phyloP scores from a whole-genome alignment of 148 eudicot species.

The Euryodendron excelsum region DNA sequence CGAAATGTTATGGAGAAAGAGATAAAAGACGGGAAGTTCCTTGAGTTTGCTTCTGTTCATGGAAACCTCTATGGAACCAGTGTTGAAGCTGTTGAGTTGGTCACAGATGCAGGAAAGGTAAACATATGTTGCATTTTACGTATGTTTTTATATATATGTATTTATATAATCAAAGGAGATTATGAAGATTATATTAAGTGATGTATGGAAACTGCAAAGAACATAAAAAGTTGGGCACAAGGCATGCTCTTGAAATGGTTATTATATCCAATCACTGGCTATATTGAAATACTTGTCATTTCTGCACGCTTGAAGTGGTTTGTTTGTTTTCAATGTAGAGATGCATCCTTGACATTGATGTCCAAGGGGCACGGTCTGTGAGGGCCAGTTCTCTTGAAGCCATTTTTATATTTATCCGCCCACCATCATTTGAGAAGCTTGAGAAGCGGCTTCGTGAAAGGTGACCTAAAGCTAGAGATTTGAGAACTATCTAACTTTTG shows the following conservation, averaged over 20 bases:
- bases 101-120: constrained; percentile 93
- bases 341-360: constrained; percentile 99
- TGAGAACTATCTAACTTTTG: constrained; percentile 12
- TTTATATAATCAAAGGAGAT: no score
- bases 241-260: no score
- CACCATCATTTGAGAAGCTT: constrained; percentile 91
- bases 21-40: constrained; percentile 79
- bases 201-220: no score
- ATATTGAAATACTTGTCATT: no score
- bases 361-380: constrained; percentile 96
- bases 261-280: no score
- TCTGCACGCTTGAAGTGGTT: no score
- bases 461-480: constrained; percentile 39
- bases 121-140: constrained; percentile 7
- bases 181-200: no score
- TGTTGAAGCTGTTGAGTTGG: constrained; percentile 88
- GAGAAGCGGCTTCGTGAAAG: constrained; percentile 96
- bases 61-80: constrained; percentile 96
- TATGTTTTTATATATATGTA: no score
- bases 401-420: constrained; percentile 81
- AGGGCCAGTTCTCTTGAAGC: constrained; percentile 91
- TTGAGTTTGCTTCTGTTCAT: constrained; percentile 94
- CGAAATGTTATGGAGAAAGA: constrained; percentile 68
- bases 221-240: no score
- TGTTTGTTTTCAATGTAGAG: constrained; percentile 65